Evolutionary conservation across 2,329 filamentous ascomycete species (phyloP), one percentile per base, ranked within the genome.

Genomic region (Cladosporium colombiae): DNA sequence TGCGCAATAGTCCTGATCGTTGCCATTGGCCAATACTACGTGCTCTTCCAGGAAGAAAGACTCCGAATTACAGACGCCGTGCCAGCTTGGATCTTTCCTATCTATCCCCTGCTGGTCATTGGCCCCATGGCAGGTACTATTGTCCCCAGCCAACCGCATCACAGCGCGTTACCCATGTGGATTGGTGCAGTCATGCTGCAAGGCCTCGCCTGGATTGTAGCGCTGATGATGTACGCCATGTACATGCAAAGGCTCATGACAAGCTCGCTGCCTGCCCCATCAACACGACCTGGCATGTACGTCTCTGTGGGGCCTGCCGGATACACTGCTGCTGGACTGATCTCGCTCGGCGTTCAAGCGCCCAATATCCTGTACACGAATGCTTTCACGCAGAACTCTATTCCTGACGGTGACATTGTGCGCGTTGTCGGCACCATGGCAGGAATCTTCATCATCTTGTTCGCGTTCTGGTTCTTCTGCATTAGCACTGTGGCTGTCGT

Each of bases 1-100:
- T 82, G 88, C 16, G 78, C 80, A 2, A 74, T 84, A 27, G 88
- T 89, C 0, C 83, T 91, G 46, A 67, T 83, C 3, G 76, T 90
- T 0, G 88, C 88, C 4, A 78, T 91, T 2, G 80, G 82, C 0
- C 89, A 92, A 75, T 80, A 75, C 65, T 72, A 71, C 57, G 62
- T 73, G 7, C 62, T 75, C 1, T 63, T 63, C 35, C 61, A 63
- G 8, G 61, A 63, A 56, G 61, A 63, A 10, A 63, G 61, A 18
- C 64, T 75, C 13, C 65, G 67, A 11, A 70, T 74, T 53, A 67
- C 68, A 14, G 68, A 72, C 55, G 72, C 73, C 0, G 69, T 75
- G 29, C 74, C 74, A 2, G 73, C 74, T 6, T 76, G 74, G 74
- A 74, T 76, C 44, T 73, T 75, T 44, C 73, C 74, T 0, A 70